Evolutionary conservation across 345 rosid genomes (phyloP).

Genomic region (Jatropha curcas): DNA sequence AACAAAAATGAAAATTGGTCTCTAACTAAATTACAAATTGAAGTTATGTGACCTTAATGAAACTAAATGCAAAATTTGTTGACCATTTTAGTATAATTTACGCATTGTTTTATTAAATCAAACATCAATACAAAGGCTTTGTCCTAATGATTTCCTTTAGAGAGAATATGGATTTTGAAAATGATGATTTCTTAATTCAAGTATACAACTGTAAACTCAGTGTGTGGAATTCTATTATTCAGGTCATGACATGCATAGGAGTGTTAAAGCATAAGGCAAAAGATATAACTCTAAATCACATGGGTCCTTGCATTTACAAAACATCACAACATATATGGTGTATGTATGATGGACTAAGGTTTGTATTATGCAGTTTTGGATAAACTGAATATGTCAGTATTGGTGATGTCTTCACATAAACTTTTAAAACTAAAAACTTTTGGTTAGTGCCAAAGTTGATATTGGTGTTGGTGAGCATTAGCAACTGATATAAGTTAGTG

Average conservation of each 20-base stretch:
- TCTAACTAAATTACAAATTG: too few relatives aligned
- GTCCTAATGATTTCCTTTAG: background rate
- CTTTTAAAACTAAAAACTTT: background rate
- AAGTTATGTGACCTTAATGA: too few relatives aligned
- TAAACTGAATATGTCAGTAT: background rate
- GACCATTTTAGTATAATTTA: too few relatives aligned
- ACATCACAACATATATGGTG: background rate
- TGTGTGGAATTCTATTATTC: background rate
- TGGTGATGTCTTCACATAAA: background rate
- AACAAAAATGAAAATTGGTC: too few relatives aligned
- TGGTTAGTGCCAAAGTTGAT: background rate
- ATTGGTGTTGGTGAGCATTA: too few relatives aligned
- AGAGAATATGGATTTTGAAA: background rate
- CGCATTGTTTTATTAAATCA: background rate
- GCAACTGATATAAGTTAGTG: background rate
- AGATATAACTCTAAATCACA: background rate
- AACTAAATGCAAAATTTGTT: too few relatives aligned
- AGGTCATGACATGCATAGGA: background rate
- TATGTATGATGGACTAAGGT: background rate
- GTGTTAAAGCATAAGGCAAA: background rate
- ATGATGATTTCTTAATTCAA: background rate
- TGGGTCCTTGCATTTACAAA: background rate
- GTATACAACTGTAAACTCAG: background rate
- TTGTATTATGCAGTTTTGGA: background rate
- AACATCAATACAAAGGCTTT: background rate